Evolutionary conservation across 164 flowering plant species (phyloP).

Genomic region (Magnolia kwangsiensis): DNA sequence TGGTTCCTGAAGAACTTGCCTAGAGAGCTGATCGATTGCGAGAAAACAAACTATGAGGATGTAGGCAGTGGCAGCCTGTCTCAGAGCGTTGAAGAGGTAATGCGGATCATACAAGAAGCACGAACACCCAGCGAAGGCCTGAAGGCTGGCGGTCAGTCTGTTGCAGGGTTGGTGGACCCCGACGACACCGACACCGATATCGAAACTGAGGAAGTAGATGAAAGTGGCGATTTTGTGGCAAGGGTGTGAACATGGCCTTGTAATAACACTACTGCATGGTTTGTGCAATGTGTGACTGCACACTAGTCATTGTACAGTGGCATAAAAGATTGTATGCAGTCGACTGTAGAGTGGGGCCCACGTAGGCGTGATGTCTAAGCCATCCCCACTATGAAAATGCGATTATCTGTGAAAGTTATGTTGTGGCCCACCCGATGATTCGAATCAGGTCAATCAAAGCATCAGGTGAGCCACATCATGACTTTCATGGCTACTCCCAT

Average conservation of each 20-base stretch:
- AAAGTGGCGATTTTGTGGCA: constrained; percentile 34
- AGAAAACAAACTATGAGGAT: constrained; percentile 35
- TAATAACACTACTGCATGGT: not conserved
- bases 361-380: not conserved
- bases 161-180: constrained; percentile 20
- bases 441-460: no score
- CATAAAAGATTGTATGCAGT: not conserved
- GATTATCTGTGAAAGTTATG: no score
- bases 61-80: constrained; percentile 19
- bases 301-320: not conserved
- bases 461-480: no score
- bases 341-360: not conserved
- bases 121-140: constrained; percentile 30
- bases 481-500: no score
- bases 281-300: not conserved
- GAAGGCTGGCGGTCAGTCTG: constrained; percentile 19
- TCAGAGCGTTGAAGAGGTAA: constrained; percentile 59
- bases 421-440: no score
- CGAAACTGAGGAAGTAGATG: constrained; percentile 36
- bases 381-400: no score
- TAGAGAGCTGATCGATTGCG: constrained; percentile 45
- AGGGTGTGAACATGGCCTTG: not conserved
- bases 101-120: constrained; percentile 62
- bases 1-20: constrained; percentile 70
- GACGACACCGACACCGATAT: constrained; percentile 32